Evolutionary conservation across 768 basidiomycete species (phyloP), one percentile per base, ranked within the genome.

Genomic region (Xanthoconium purpureum): DNA sequence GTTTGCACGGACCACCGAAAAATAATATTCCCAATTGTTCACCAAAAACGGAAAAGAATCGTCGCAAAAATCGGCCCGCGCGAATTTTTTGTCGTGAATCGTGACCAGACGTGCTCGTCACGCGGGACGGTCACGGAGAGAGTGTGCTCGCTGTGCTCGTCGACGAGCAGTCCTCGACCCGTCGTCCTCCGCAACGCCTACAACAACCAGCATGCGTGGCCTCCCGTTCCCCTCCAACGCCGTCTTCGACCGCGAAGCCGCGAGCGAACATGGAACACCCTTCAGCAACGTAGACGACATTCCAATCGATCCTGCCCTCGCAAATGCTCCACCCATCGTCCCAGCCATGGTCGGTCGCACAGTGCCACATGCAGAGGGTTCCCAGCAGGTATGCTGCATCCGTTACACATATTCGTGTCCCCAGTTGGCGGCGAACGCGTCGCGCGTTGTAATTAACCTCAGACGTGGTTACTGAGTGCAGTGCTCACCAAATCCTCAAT

Each of bases 221-320:
- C 76, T 85, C 54, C 79, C 83, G 0, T 86, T 87, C 62, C 63
- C 72, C 17, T 40, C 61, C 37, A 66, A 70, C 66, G 72, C 77
- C 50, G 63, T 75, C 55, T 78, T 71, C 70, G 75, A 80, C 74
- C 83, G 78, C 60, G 84, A 85, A 70, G 66, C 74, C 36, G 80
- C 84, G 32, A 77, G 82, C 71, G 84, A 87, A 59, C 75, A 79
- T 63, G 80, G 79, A 63, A 84, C 84, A 14, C 83, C 84, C 60
- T 74, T 75, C 69, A 79, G 77, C 76, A 78, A 75, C 74, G 73
- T 71, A 69, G 79, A 83, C 76, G 80, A 83, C 73, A 87, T 91
- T 71, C 87, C 88, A 62, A 90, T 91, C 77, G 89, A 91, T 82
- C 89, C 89, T 65, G 84, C 83, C 40, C 82, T 90, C 60, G 80